Evolutionary conservation across 2,329 filamentous ascomycete species (phyloP), one percentile per base, ranked within the genome.

Genomic region (Cladorrhinum sp.): DNA sequence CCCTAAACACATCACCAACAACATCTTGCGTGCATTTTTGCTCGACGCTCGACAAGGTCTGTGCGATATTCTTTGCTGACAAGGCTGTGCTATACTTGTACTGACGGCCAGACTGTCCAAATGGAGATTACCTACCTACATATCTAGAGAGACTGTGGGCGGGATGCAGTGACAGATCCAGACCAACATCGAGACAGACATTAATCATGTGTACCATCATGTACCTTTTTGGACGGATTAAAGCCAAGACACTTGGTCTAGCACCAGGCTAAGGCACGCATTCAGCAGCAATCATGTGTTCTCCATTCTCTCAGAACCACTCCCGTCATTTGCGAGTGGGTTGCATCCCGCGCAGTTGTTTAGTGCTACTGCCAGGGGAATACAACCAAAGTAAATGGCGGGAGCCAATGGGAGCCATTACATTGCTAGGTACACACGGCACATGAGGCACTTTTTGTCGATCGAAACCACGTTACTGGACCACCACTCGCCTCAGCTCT

Each of bases 231-330:
- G 3, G 3, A 45, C 41, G 41, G 18, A 45, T 18, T 18, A 45
- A 45, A 45, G 41, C 41, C 41, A 45, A 45, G 41, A 22, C 41
- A 18, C 22, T 18, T 29, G 27, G 12, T 1, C 10, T 50, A 41
- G 27, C 9, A 18, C 29, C 45, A 55, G 57, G 50, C 61, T 29
- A 45, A 53, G 53, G 12, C 61, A 54, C 58, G 65, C 65, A 64
- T 58, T 18, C 53, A 29, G 32, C 16, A 22, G 32, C 24, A 62
- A 63, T 67, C 65, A 67, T 66, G 65, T 67, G 65, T 59, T 55
- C 55, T 52, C 29, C 20, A 49, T 49, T 25, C n/a, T 29, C 45
- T 12, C 10, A 36, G 13, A 20, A 36, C 18, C 41, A 18, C 8
- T 18, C 41, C 27, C 50, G 50, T 51, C 57, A 57, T 60, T 60